Base-by-base conservation (phyloP, 1,284 basidiomycete genomes). In the Pyrrhoderma noxium region DNA sequence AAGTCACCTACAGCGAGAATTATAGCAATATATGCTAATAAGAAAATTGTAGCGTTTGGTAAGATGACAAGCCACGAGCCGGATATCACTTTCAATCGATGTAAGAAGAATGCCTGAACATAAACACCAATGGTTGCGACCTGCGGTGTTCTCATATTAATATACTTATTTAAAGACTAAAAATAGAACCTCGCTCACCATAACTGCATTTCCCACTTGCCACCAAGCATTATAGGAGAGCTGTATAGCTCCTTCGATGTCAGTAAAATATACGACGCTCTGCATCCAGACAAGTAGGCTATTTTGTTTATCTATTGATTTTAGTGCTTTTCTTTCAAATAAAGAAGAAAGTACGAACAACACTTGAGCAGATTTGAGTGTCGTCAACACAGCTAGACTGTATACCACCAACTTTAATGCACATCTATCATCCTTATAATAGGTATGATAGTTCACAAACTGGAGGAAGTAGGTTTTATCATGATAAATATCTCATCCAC, bases 141-240 rank as follows among this genome's bases (percentile, higher is more conserved):
- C 66, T 67, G 38, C n/a, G n/a, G n/a, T 19, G 19, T 39, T 19
- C 36, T 18, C 18, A 18, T 23, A 31, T 14, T 14, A 16, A 22
- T 31, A 14, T 31, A 40, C n/a, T 8, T 16, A 8, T 9, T 36
- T 11, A 37, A 37, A 38, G 9, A n/a, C 25, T 19, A 54, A n/a
- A 48, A 47, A 39, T 47, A 43, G 18, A 55, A 21, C 5, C 5
- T 42, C 1, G 48, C 54, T 4, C 46, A 66, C 65, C 57, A 67
- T 65, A 9, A 66, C 39, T 21, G 58, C 52, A 51, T 60, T 64
- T 4, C 59, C 62, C 2, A 60, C 58, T 54, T 64, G 61, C 65
- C 64, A 66, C 67, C 67, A 69, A 19, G 59, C 49, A 8, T 62
- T 63, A 49, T 65, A 68, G 34, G 60, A 63, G 19, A 67, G 58